Base-by-base conservation (phyloP, 2,329 filamentous ascomycete genomes). In the Lithohypha guttulata region DNA sequence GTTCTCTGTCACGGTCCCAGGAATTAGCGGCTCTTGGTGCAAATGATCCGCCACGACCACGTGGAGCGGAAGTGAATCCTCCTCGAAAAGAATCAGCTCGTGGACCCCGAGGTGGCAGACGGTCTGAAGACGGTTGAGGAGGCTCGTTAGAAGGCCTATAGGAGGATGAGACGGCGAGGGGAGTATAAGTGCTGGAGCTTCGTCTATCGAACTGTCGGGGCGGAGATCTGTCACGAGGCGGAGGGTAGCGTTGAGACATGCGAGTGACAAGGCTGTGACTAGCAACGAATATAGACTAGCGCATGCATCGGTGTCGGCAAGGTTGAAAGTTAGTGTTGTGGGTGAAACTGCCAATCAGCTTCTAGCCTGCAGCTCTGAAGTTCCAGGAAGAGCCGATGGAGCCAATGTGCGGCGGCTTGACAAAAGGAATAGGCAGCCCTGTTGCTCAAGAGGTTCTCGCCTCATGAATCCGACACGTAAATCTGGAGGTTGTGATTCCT, bases 41-140 rank as follows among this genome's bases (percentile, higher is more conserved):
- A 53, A 79, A 83, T 6, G 74, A 42, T 8, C 48, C 76, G 42
- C 77, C 71, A 29, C 79, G 79, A 42, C 82, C 72, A 10, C 77
- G 56, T 37, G 60, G 46, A 23, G 43, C 28, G 17, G 46, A 45
- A 48, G 21, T 35, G 57, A 44, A 55, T 52, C 21, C 77, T 77
- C 47, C 71, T 74, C n/a, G 75, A 72, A 20, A 74, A 63, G 44
- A 89, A 83, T 43, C 81, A 3, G 82, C 84, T 59, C 87, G 85
- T 8, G 86, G 85, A 0, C 83, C 86, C 41, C 85, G 73, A 2
- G 86, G 86, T 2, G 83, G 79, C 47, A 93, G 84, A 48, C 80
- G 71, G 9, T 71, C 68, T 57, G 56, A 70, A 47, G 50, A 69
- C 55, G 51, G 77, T 48, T 77, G 69, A 50, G 70, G 72, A 2